Evolutionary conservation across 2,329 filamentous ascomycete species (phyloP).

Genomic region (Hypoxylon sp.): DNA sequence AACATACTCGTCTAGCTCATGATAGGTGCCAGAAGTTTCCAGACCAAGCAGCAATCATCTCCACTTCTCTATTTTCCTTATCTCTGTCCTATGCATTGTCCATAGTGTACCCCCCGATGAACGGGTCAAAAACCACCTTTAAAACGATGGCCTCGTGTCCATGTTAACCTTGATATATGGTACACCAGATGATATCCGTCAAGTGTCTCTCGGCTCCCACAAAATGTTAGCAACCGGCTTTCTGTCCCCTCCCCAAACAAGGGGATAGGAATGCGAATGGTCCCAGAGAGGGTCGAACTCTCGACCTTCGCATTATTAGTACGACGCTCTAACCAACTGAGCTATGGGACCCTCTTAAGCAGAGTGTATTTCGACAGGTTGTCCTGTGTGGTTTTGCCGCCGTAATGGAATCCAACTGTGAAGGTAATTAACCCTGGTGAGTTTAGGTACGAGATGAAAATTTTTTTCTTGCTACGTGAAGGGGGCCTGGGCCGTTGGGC

Average conservation of each 20-base stretch:
- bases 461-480: neutral
- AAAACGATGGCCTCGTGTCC: too few species aligned
- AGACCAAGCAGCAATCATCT: neutral
- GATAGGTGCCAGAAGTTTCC: neutral
- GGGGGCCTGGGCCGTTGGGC: too few species aligned
- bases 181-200: too few species aligned
- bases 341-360: conserved; percentile 1
- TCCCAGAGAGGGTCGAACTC: conserved; percentile 12
- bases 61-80: neutral
- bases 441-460: neutral
- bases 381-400: too few species aligned
- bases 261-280: neutral
- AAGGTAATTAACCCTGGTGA: neutral
- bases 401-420: neutral
- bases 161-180: too few species aligned
- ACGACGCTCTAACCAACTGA: conserved; percentile 12
- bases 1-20: neutral
- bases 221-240: neutral
- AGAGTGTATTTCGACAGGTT: too few species aligned
- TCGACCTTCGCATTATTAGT: conserved; percentile 13
- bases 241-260: neutral
- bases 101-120: too few species aligned
- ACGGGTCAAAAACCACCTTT: too few species aligned
- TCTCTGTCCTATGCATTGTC: too few species aligned
- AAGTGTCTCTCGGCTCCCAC: too few species aligned